Evolutionary conservation across 2,329 filamentous ascomycete genomes (phyloP).

Genomic region (Aureobasidium subglaciale): DNA sequence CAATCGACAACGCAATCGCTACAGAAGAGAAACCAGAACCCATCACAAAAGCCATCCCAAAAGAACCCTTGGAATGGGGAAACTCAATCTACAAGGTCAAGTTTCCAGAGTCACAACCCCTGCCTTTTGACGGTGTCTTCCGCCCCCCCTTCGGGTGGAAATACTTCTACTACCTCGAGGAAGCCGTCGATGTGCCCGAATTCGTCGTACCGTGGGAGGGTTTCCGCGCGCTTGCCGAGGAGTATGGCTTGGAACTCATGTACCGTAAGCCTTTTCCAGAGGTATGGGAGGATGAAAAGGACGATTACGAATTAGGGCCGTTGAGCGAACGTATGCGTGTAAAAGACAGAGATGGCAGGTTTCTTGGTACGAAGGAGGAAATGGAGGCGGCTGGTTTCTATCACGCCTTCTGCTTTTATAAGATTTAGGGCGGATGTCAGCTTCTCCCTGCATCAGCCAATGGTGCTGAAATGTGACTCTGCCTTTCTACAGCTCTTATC

Average conservation of each 20-base stretch:
- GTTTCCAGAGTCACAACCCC: slow-evolving; percentile 60
- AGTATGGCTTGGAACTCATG: slow-evolving; percentile 92
- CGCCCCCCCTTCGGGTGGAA: slow-evolving; percentile 95
- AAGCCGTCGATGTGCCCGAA: slow-evolving; percentile 94
- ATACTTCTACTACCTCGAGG: slow-evolving; percentile 92
- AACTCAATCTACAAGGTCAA: slow-evolving; percentile 88
- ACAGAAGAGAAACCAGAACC: slow-evolving; percentile 19
- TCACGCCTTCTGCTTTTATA: slow-evolving; percentile 94
- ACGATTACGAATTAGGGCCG: slow-evolving; percentile 71
- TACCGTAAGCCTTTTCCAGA: slow-evolving; percentile 88
- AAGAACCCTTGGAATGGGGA: slow-evolving; percentile 67
- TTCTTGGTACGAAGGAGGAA: slow-evolving; percentile 76
- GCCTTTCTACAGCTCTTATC: too few relatives aligned
- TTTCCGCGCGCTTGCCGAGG: slow-evolving; percentile 89
- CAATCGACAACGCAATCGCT: slow-evolving; percentile 29
- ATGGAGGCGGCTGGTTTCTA: slow-evolving; percentile 89
- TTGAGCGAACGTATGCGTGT: slow-evolving; percentile 96
- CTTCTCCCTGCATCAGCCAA: too few relatives aligned
- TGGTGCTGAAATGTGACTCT: too few relatives aligned
- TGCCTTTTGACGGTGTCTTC: slow-evolving; percentile 78
- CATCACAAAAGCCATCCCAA: slow-evolving; percentile 30
- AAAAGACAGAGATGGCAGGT: slow-evolving; percentile 57
- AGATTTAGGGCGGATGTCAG: slow-evolving; percentile 58
- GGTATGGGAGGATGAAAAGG: slow-evolving; percentile 86
- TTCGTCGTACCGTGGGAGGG: slow-evolving; percentile 98